Base-by-base conservation (phyloP, 2,329 filamentous ascomycete species). In the Mariannaea sp. region DNA sequence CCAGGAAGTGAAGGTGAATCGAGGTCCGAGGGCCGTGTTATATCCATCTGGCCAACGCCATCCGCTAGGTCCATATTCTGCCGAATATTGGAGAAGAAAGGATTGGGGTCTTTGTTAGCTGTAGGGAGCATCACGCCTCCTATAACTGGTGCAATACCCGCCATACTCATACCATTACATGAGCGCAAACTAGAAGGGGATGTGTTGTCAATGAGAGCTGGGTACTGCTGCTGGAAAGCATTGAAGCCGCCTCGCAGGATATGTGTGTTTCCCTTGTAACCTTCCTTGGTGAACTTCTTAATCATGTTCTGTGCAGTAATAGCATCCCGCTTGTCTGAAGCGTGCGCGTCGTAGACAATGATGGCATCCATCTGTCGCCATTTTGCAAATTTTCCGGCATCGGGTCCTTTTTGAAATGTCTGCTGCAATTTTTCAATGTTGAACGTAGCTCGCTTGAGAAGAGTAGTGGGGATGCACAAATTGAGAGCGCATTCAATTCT, bases 41-140 rank as follows among this genome's bases (percentile, higher is more conserved):
- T 68, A n/a, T 85, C 80, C 65, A 86, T 85, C 64, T 96, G 92
- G 0, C 94, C 94, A 9, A 97, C 93, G 16, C 94, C 94, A 61
- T 91, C 92, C 26, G 95, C 88, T 14, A 99, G 78, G 67, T 97
- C 94, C 84, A 95, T 93, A 59, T 97, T 96, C 70, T 97, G 94
- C 36, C 94, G 86, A 64, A 99, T 97, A 60, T 97, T 97, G 56
- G 86, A 86, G 71, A 97, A 97, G 75, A 99, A 97, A 0, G 93
- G 92, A 64, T 95, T 96, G 0, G 85, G 80, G 1, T 84, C 83
- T 55, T 85, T 85, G 59, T 84, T 80, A 1, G 83, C 80, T 32
- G 77, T 76, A 1, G 94, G 94, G 70, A 97, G 85, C 54, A 85
- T 83, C 58, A 96, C 96, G 6, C 93, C 93, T 53, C 93, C 94